Conservation (phyloP, 352 stramenopile species). For the Achlya hypogyna region DNA sequence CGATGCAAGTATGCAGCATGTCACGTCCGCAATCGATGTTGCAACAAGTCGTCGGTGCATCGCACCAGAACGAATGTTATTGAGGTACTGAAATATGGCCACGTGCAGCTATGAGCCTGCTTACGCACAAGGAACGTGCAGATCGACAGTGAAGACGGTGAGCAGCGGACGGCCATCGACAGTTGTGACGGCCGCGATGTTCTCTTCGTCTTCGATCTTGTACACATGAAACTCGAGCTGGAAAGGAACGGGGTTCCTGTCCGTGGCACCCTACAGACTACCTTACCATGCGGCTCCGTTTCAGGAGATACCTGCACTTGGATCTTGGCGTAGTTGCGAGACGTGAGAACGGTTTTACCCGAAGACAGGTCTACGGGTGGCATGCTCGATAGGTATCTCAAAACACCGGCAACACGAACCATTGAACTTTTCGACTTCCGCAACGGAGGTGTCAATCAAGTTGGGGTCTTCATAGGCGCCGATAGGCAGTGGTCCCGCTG, state of each 20-base stretch:
- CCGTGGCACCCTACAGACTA: neutral
- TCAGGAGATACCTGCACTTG: slow-evolving; percentile 32
- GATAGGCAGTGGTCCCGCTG: slow-evolving; percentile 42
- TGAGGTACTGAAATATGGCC: too few relatives aligned
- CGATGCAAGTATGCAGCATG: too few relatives aligned
- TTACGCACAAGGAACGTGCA: neutral
- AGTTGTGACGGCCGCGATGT: neutral
- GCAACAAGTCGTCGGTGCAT: too few relatives aligned
- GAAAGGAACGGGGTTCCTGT: neutral
- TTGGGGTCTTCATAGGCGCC: slow-evolving; percentile 79
- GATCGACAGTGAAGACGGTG: neutral
- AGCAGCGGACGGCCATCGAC: neutral
- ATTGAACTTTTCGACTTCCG: slow-evolving; percentile 35
- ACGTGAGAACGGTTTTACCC: neutral
- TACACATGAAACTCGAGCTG: slow-evolving; percentile 9
- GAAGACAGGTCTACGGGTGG: neutral
- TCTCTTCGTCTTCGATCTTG: slow-evolving; percentile 2
- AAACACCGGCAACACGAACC: slow-evolving; percentile 27
- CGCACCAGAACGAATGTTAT: too few relatives aligned
- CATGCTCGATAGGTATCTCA: slow-evolving; percentile 19
- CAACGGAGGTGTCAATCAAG: slow-evolving; percentile 47
- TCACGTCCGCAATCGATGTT: too few relatives aligned
- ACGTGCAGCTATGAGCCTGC: neutral
- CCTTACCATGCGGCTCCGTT: neutral
- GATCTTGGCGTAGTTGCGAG: slow-evolving; percentile 42